Base-by-base conservation (phyloP, 495 filamentous ascomycete species). In the Aspergillus bertholletiae region DNA sequence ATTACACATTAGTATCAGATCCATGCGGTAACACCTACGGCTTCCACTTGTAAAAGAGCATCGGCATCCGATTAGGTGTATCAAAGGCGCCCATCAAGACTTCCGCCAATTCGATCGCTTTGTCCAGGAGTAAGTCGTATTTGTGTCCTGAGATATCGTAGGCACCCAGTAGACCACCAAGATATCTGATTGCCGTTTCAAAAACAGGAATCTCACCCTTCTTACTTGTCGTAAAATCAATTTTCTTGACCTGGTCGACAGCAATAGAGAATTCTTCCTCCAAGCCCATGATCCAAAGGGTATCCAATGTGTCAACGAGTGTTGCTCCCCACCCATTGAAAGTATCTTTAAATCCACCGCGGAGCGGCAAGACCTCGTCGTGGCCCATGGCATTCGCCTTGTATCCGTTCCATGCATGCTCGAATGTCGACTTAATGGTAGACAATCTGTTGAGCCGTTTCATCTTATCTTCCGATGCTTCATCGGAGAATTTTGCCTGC, bases 251-350 rank as follows among this genome's bases (percentile, higher is more conserved):
- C 21, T 81, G 84, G 52, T 86, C 76, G 11, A 90, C 80, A 13
- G 92, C 94, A 52, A 92, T 89, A 47, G 92, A 84, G 66, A 97
- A 98, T 59, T 97, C 92, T 7, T 89, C 78, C 67, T 89, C 84
- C 68, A 97, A 62, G 7, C 84, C 92, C 91, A 97, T 96, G 54
- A 98, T 94, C 91, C 92, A 97, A 15, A 98, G 73, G 0, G 92
- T 95, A 68, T 98, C 94, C 34, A 98, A 74, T n/a, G 87, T 70
- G 73, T 98, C 94, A 5, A 98, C 91, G 54, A 98, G 65, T 2
- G 94, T 97, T 4, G 94, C 94, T 20, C 88, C 94, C 94, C 94
- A 98, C 21, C 89, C 90, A 66, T 87, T 92, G 63, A 98, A 98
- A 0, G 92, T 89, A 62, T 97, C 77, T 46, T 74, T 73, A 34